A percentile compares a stretch with the other conserved stretches of the same genome.
These are phyloP conservation scores for Leucocoprinus leucothites DNA, from an alignment of 768 basidiomycete genomes.

Conservation along the genomic window DNA sequence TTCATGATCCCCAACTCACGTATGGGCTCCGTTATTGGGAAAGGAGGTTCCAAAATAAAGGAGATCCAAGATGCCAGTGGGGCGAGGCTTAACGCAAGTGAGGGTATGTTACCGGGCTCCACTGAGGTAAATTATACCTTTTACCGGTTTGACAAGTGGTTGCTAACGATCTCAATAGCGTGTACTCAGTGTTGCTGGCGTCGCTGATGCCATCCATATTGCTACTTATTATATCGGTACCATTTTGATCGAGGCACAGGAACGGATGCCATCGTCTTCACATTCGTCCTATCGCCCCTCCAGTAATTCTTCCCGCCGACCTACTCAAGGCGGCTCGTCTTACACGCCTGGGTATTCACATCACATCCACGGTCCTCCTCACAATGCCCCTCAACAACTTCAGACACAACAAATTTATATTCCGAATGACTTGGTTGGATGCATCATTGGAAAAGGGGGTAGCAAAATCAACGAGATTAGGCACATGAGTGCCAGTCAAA, in stretches of 20 bases:
- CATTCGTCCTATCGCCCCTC: conserved; percentile 67
- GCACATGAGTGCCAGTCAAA: conserved; percentile 91
- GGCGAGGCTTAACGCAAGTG: conserved; percentile 92
- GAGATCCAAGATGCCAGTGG: conserved; percentile 99
- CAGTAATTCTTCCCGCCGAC: conserved; percentile 31
- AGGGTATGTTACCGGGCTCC: conserved; percentile 98
- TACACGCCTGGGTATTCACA: conserved; percentile 61
- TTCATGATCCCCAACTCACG: conserved; percentile 99
- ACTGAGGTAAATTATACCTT: conserved; percentile 69
- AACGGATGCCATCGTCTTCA: conserved; percentile 71
- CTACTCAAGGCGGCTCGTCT: conserved; percentile 42
- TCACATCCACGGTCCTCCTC: conserved; percentile 33
- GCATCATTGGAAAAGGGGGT: conserved; percentile 97
- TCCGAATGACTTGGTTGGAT: conserved; percentile 95
- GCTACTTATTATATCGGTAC: conserved; percentile 99
- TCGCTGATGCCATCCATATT: conserved; percentile 98
- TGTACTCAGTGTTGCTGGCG: conserved; percentile 95
- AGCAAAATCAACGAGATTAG: conserved; percentile 99
- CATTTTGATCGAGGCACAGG: conserved; percentile 91
- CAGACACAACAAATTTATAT: conserved; percentile 99
- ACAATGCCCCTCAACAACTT: conserved; percentile 66
- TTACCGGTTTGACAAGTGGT: background rate
- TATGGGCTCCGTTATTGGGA: conserved; percentile 99
- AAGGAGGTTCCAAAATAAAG: conserved; percentile 97
- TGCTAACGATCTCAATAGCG: conserved; percentile 50